These are phyloP conservation scores for Raddia distichophylla DNA, from an alignment of 176 grass and related monocot species.

Conservation along the genomic window DNA sequence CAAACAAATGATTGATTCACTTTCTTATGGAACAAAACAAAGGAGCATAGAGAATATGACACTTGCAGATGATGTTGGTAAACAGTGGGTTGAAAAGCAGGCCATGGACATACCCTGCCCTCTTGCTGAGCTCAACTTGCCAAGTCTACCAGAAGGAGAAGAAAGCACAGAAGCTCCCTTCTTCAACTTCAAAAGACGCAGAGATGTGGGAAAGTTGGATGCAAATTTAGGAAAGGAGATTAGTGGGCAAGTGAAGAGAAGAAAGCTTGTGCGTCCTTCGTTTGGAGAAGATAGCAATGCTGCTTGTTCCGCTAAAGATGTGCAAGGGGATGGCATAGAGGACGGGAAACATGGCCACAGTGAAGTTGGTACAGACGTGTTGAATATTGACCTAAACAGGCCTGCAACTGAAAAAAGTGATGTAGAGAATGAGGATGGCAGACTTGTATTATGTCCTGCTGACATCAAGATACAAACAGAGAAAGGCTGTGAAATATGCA, in stretches of 20 bases:
- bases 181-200: constrained; percentile 68
- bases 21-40: constrained; percentile 44
- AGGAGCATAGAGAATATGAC: constrained; percentile 6
- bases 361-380: constrained; percentile 26
- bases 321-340: not conserved
- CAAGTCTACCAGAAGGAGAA: constrained; percentile 4
- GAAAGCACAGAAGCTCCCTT: constrained; percentile 44
- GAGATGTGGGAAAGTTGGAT: constrained; percentile 29
- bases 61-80: constrained; percentile 7
- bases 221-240: constrained; percentile 23
- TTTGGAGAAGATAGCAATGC: constrained; percentile 38
- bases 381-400: constrained; percentile 48
- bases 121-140: constrained; percentile 24
- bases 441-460: not conserved
- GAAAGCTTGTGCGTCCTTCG: constrained; percentile 66
- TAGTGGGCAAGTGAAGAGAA: constrained; percentile 48
- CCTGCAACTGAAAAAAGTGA: constrained; percentile 21
- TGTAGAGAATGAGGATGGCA: not conserved
- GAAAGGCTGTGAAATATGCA: not conserved
- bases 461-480: constrained; percentile 33
- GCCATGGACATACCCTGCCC: not conserved
- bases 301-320: constrained; percentile 28
- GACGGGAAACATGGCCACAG: constrained; percentile 18
- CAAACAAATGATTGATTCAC: constrained; percentile 46
- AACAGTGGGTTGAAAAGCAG: constrained; percentile 9